A percentile compares a stretch with the other conserved stretches of the same genome.
These are phyloP conservation scores for Neocatenulostroma microsporum DNA, from an alignment of 2,329 filamentous ascomycete species.

Conservation along the genomic window DNA sequence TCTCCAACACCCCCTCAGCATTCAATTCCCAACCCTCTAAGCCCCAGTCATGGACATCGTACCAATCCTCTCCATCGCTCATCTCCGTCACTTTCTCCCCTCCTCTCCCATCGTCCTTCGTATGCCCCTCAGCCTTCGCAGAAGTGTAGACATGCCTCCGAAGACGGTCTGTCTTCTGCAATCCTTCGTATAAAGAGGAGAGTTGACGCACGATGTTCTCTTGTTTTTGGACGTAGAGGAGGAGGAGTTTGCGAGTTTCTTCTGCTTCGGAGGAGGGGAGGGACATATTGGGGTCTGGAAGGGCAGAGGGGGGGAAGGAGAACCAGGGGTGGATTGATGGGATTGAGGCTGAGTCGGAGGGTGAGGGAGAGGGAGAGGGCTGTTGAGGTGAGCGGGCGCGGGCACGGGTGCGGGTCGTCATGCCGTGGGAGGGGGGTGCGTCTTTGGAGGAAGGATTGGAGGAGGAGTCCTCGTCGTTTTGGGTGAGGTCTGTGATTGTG, in stretches of 20 bases:
- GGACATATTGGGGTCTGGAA: slow-evolving; percentile 62
- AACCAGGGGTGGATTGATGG: slow-evolving; percentile 69
- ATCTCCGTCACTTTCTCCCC: slow-evolving; percentile 50
- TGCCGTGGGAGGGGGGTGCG: slow-evolving; percentile 39
- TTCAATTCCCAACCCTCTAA: no score
- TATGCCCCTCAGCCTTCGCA: slow-evolving; percentile 70
- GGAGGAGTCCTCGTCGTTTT: slow-evolving; percentile 26
- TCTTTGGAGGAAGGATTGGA: slow-evolving; percentile 32
- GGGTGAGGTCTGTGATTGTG: slow-evolving; percentile 12
- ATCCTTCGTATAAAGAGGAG: slow-evolving; percentile 58
- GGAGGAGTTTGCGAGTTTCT: slow-evolving; percentile 64
- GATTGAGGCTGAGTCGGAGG: slow-evolving; percentile 36
- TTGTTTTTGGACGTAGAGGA: slow-evolving; percentile 76
- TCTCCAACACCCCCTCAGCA: slow-evolving; percentile 51
- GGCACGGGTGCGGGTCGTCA: slow-evolving; percentile 49
- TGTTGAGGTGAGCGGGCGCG: slow-evolving; percentile 30
- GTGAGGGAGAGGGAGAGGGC: slow-evolving; percentile 30
- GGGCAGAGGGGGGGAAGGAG: slow-evolving; percentile 53
- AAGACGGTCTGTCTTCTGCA: slow-evolving; percentile 65
- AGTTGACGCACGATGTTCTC: slow-evolving; percentile 71
- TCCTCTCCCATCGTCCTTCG: slow-evolving; percentile 30
- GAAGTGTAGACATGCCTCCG: slow-evolving; percentile 64
- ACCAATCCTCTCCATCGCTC: slow-evolving; percentile 87
- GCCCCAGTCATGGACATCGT: slow-evolving; percentile 73
- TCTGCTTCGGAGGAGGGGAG: slow-evolving; percentile 68